Evolutionary conservation across 192 early-diverging fungal species (phyloP), one percentile per base, ranked within the genome.

Genomic region (Coemansia sp.): DNA sequence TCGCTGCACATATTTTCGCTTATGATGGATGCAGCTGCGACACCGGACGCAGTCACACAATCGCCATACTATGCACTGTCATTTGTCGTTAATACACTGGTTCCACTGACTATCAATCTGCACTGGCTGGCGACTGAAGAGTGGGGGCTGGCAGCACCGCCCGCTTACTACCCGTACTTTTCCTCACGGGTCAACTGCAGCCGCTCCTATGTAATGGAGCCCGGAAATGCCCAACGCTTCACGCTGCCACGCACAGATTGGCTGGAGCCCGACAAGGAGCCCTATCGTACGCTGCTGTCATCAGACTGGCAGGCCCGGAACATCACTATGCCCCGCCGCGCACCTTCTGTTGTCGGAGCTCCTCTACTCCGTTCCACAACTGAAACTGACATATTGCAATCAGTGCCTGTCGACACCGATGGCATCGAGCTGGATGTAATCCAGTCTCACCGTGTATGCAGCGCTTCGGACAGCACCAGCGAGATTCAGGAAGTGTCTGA

Each of bases 241-340:
- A 42, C 63, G 6, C 51, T 80, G 51, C 77, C 77, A 0, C 54
- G 65, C 3, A 5, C 77, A 22, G 77, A 80, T 72, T 80, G 77
- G 77, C 68, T 80, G 9, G 72, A 74, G 27, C 67, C 77, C 2
- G 57, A 27, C 51, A 54, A 71, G 54, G 77, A 80, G 58, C 77
- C 77, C 36, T 80, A 71, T 30, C 57, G 68, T 27, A 74, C 72
- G 6, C 51, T 80, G 61, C 51, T 61, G 9, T 80, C 77, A 23
- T 71, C 77, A 25, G 77, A 80, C 65, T 80, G 77, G 72, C 77
- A 80, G 62, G 64, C 77, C 20, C 61, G 77, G 11, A 70, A 66
- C 54, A 59, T 53, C 3, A 22, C 54, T 25, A 19, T 51, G 23
- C 39, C 27, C 33, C 27, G 51, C 25, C 31, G 32, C 11, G 36